phyloP scores from a whole-genome alignment of 257 asterid genomes.

The Solanum stenotomum region DNA sequence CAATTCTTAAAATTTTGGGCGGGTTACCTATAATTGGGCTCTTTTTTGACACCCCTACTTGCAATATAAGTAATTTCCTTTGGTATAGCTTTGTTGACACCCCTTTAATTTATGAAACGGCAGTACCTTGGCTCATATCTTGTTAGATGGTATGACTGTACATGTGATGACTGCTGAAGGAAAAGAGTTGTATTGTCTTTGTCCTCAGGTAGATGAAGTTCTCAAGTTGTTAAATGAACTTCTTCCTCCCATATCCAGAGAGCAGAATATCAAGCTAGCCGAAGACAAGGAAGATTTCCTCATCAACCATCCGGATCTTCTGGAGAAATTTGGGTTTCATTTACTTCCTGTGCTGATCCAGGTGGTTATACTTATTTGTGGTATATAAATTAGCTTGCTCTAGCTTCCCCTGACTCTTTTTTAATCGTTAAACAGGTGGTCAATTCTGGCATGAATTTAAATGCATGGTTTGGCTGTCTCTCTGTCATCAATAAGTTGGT shows the following conservation, averaged over 20 bases:
- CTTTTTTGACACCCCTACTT: no score
- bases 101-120: background rate
- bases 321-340: conserved; percentile 72
- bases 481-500: conserved; percentile 78
- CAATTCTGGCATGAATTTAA: conserved; percentile 68
- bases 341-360: conserved; percentile 73
- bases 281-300: conserved; percentile 64
- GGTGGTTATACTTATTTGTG: conserved; percentile 33
- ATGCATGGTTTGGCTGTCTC: conserved; percentile 72
- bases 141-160: background rate
- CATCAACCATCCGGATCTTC: conserved; percentile 56
- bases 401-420: background rate
- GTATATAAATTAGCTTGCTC: background rate
- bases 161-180: background rate
- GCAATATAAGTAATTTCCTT: background rate
- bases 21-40: no score
- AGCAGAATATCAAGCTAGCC: conserved; percentile 33
- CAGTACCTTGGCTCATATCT: background rate
- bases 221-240: conserved; percentile 77
- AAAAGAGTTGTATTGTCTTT: background rate
- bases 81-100: background rate
- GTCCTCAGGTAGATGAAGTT: conserved; percentile 59
- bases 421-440: conserved; percentile 60
- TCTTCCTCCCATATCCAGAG: conserved; percentile 52
- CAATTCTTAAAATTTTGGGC: no score